Evolutionary conservation across 1,284 basidiomycete species (phyloP).

Genomic region (Rhodotorula sp.): DNA sequence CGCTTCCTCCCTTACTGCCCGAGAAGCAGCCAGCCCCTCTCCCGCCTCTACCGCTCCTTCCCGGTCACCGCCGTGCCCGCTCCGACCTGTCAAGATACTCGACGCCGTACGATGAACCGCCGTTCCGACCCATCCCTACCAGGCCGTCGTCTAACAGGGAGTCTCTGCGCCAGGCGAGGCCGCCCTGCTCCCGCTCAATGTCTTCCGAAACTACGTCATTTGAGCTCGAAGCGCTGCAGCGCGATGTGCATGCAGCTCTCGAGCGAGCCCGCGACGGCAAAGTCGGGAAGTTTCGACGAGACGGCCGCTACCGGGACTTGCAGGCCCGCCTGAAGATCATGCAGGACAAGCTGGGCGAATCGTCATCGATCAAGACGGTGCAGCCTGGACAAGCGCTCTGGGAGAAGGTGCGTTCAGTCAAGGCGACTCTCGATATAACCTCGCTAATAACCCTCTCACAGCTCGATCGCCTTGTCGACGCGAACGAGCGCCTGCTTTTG

Average conservation of each 20-base stretch:
- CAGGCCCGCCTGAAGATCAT: background rate
- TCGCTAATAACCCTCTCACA: background rate
- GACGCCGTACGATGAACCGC: constrained; percentile 9
- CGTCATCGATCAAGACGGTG: background rate
- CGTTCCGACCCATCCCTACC: constrained; percentile 11
- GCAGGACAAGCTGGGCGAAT: background rate
- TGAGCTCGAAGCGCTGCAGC: background rate
- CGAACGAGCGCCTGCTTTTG: background rate
- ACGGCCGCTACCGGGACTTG: background rate
- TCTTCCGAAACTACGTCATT: background rate
- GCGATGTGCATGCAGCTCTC: background rate
- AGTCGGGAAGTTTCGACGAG: background rate
- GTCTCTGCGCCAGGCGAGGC: no score
- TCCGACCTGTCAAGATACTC: background rate
- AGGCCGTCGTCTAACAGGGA: constrained; percentile 3
- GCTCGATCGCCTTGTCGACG: constrained; percentile 7
- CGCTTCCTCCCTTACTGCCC: background rate
- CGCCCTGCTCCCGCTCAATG: background rate
- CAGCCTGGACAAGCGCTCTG: background rate
- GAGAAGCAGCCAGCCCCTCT: background rate
- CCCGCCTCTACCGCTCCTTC: background rate
- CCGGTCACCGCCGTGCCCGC: background rate
- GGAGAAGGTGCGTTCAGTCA: constrained; percentile 2
- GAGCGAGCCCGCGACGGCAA: background rate
- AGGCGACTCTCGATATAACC: no score